Evolutionary conservation across 257 asterid genomes (phyloP).

Genomic region (Rehmannia glutinosa): DNA sequence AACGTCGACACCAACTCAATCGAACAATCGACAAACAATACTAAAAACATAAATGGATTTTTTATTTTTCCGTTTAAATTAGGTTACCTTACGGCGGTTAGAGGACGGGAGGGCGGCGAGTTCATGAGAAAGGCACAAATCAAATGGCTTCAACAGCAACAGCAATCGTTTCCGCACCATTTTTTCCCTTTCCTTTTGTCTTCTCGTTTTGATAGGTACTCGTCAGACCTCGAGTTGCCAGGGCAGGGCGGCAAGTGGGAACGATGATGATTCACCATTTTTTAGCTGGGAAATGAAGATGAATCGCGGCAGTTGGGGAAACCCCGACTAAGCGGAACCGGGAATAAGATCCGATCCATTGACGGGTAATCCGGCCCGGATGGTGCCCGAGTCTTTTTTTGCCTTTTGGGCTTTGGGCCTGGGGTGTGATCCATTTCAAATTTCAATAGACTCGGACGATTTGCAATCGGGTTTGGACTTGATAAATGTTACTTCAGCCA

Average conservation of each 20-base stretch:
- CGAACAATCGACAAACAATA: background rate
- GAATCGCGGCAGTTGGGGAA: background rate
- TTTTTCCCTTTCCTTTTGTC: background rate
- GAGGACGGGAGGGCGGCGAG: constrained; percentile 24
- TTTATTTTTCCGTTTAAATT: background rate
- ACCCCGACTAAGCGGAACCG: background rate
- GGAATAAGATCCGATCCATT: background rate
- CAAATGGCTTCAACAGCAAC: constrained; percentile 63
- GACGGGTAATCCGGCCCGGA: background rate
- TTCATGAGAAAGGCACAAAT: constrained; percentile 36
- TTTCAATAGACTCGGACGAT: no score
- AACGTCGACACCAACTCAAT: background rate
- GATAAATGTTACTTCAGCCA: no score
- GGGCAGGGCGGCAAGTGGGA: constrained; percentile 14
- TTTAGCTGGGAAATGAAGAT: background rate
- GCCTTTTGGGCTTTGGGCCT: background rate
- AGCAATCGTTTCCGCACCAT: constrained; percentile 69
- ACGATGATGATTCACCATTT: background rate
- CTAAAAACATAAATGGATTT: background rate
- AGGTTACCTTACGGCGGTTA: constrained; percentile 43
- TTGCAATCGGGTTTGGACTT: no score
- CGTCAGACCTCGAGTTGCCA: background rate
- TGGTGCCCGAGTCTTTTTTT: background rate
- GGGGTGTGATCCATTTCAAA: no score
- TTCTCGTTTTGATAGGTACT: background rate